Evolutionary conservation across 1,284 basidiomycete genomes (phyloP).

Genomic region (Mycosarcoma mackinlayi): DNA sequence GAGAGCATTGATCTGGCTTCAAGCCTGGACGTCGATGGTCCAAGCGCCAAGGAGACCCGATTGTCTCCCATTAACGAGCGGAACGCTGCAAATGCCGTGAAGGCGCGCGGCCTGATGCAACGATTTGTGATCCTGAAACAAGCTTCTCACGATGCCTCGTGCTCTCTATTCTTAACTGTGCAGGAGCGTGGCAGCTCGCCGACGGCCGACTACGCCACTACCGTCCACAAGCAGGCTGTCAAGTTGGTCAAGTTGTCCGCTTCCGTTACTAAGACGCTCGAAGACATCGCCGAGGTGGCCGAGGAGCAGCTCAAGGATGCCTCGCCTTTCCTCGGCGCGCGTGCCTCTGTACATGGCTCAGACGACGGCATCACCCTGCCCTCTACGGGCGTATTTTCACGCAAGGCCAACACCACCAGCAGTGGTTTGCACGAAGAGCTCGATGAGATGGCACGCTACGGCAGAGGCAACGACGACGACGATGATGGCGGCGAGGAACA

Average conservation of each 20-base stretch:
- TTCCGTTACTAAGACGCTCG: conserved; percentile 25
- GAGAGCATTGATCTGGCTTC: conserved; percentile 60
- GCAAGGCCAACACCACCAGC: conserved; percentile 32
- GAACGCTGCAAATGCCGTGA: conserved; percentile 27
- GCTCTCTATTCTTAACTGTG: conserved; percentile 35
- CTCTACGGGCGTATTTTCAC: conserved; percentile 35
- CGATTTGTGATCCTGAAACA: conserved; percentile 53
- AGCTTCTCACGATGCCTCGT: conserved; percentile 47
- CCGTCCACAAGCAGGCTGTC: conserved; percentile 1
- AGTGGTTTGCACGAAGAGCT: conserved; percentile 45
- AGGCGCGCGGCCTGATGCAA: conserved; percentile 44
- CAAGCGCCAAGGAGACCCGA: conserved; percentile 14
- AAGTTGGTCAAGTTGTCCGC: conserved; percentile 24
- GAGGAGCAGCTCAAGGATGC: conserved; percentile 51
- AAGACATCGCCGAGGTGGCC: conserved; percentile 34
- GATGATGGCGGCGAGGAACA: conserved; percentile 21
- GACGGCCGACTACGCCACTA: not conserved
- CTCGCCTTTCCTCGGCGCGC: conserved; percentile 49
- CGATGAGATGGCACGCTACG: conserved; percentile 37
- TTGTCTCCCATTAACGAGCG: conserved; percentile 37
- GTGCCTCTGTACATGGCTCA: conserved; percentile 53
- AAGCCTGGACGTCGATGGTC: conserved; percentile 57
- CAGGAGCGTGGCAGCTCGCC: conserved; percentile 33
- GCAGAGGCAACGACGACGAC: conserved; percentile 13
- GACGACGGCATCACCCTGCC: conserved; percentile 39